Evolutionary conservation across 2,329 filamentous ascomycete genomes (phyloP).

Genomic region (Cladosporium colombiae): DNA sequence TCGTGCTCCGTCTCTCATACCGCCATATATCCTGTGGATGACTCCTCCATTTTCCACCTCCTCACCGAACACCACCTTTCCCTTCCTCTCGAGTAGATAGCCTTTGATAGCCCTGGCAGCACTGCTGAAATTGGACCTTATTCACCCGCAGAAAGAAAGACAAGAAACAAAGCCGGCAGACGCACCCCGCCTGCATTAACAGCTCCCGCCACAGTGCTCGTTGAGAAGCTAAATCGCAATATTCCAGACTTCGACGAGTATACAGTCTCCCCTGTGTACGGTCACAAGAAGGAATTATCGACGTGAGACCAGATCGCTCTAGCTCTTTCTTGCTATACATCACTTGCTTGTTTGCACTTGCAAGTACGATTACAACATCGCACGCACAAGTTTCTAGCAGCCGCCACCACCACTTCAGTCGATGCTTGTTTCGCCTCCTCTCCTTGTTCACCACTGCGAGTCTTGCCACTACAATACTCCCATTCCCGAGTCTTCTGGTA

Average conservation of each 20-base stretch:
- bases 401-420: neutral
- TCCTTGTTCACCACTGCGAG: slow-evolving; percentile 35
- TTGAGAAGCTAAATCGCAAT: slow-evolving; percentile 31
- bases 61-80: slow-evolving; percentile 11
- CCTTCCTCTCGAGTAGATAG: slow-evolving; percentile 29
- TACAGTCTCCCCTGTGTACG: neutral
- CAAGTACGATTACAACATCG: slow-evolving; percentile 13
- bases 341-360: neutral
- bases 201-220: slow-evolving; percentile 24
- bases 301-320: neutral
- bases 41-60: slow-evolving; percentile 16
- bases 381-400: neutral
- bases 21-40: slow-evolving; percentile 20
- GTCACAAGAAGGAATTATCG: neutral
- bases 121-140: slow-evolving; percentile 19
- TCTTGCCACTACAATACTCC: slow-evolving; percentile 37
- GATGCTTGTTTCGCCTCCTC: slow-evolving; percentile 26
- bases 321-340: neutral
- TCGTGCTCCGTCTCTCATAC: slow-evolving; percentile 24
- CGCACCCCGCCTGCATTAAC: slow-evolving; percentile 22
- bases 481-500: slow-evolving; percentile 43
- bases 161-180: slow-evolving; percentile 17
- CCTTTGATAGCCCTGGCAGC: slow-evolving; percentile 28
- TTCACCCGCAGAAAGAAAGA: slow-evolving; percentile 24
- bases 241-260: neutral